These are phyloP conservation scores for Phalaenopsis hybrid DNA, from an alignment of 116 monocot genomes.

Conservation along the genomic window DNA sequence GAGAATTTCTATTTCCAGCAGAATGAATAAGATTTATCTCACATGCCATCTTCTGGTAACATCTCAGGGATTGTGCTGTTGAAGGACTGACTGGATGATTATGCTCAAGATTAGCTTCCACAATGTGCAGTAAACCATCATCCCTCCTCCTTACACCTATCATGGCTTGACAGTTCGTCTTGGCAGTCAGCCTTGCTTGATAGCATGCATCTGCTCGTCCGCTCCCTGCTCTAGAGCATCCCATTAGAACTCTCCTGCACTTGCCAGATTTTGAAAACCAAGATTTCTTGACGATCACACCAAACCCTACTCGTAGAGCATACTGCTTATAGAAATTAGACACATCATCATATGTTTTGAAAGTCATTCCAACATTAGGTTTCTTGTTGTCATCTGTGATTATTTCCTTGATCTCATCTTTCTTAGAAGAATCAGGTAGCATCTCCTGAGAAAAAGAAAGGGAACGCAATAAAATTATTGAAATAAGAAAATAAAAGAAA, in stretches of 20 bases:
- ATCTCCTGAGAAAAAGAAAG: neutral
- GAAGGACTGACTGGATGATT: slow-evolving; percentile 38
- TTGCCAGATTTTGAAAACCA: slow-evolving; percentile 32
- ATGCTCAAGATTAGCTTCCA: slow-evolving; percentile 38
- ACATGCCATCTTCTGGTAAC: slow-evolving; percentile 29
- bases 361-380: slow-evolving; percentile 38
- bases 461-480: neutral
- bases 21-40: slow-evolving; percentile 18
- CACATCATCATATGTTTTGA: slow-evolving; percentile 42
- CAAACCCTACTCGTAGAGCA: slow-evolving; percentile 37
- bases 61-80: slow-evolving; percentile 28
- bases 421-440: neutral
- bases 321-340: slow-evolving; percentile 45
- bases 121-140: slow-evolving; percentile 36
- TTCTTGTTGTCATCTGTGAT: slow-evolving; percentile 10
- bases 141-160: slow-evolving; percentile 29
- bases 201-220: slow-evolving; percentile 33
- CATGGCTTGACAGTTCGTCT: slow-evolving; percentile 39
- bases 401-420: neutral
- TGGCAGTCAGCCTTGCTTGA: slow-evolving; percentile 33
- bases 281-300: slow-evolving; percentile 44
- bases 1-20: slow-evolving; percentile 12
- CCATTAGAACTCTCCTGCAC: slow-evolving; percentile 36
- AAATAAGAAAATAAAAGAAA: neutral
- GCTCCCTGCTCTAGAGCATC: slow-evolving; percentile 33